Percentiles rank a stretch among this genome's conserved stretches.
Evolutionary conservation across 108 stramenopile species (phyloP).

Genomic region (Nannochloropsis gaditana): DNA sequence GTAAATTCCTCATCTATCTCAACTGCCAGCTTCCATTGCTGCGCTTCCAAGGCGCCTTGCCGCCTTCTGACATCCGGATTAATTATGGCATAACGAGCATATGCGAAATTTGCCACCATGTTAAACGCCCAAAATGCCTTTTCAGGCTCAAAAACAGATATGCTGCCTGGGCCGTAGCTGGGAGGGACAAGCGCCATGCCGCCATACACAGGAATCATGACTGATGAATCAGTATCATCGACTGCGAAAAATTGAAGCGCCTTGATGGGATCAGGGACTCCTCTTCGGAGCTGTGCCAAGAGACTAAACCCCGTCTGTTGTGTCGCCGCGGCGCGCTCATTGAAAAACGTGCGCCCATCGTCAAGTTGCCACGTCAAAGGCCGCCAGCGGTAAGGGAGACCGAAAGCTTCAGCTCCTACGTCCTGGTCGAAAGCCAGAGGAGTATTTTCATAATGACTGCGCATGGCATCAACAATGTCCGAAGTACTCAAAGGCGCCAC

Average conservation of each 20-base stretch:
- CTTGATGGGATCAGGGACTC: constrained; percentile 56
- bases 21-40: constrained; percentile 33
- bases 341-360: constrained; percentile 55
- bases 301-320: constrained; percentile 65
- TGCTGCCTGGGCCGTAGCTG: constrained; percentile 48
- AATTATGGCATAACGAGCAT: constrained; percentile 58
- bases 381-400: constrained; percentile 57
- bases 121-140: constrained; percentile 70
- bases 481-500: constrained; percentile 48
- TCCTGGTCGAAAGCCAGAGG: constrained; percentile 56
- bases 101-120: constrained; percentile 63
- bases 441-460: constrained; percentile 64
- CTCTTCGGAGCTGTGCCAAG: constrained; percentile 59
- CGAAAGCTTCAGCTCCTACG: constrained; percentile 56
- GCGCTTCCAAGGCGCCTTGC: constrained; percentile 47
- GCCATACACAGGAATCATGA: constrained; percentile 61
- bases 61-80: constrained; percentile 56
- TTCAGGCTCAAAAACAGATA: constrained; percentile 58
- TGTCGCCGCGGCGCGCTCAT: constrained; percentile 62
- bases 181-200: constrained; percentile 47
- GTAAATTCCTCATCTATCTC: constrained; percentile 47
- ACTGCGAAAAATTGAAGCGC: constrained; percentile 60
- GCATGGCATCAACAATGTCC: constrained; percentile 61
- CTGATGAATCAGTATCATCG: constrained; percentile 56
- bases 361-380: constrained; percentile 56